Conservation (phyloP, 2,329 filamentous ascomycete genomes). For the Diplodia intermedia region DNA sequence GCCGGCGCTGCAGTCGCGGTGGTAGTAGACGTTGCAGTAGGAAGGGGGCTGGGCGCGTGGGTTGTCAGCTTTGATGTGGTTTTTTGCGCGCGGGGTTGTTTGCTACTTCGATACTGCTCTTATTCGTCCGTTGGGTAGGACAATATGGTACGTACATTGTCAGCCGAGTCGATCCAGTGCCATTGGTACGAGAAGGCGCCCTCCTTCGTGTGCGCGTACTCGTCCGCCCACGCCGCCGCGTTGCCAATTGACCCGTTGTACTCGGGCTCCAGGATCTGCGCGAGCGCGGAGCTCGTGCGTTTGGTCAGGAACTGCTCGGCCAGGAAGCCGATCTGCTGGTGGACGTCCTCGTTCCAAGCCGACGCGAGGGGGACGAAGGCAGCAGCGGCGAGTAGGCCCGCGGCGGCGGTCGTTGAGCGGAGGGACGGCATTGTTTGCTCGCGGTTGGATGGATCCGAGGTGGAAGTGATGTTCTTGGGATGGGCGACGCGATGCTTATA, state of each 20-base stretch:
- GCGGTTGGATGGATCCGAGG: neutral
- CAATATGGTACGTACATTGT: conserved; percentile 36
- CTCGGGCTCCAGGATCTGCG: conserved; percentile 48
- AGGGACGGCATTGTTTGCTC: conserved; percentile 1
- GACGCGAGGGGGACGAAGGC: neutral
- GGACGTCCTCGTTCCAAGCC: conserved; percentile 39
- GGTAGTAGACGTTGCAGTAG: conserved; percentile 47
- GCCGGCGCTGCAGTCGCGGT: conserved; percentile 46
- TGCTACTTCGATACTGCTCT: neutral
- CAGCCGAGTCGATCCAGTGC: conserved; percentile 51
- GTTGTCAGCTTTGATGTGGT: neutral
- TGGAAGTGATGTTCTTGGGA: neutral
- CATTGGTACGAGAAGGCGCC: conserved; percentile 53
- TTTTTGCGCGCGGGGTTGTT: neutral
- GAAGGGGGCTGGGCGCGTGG: conserved; percentile 38
- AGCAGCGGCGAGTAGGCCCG: neutral
- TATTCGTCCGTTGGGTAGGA: no score
- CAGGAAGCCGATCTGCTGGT: conserved; percentile 52
- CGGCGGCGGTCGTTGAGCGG: neutral
- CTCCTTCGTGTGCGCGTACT: conserved; percentile 48
- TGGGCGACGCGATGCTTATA: neutral
- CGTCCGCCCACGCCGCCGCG: conserved; percentile 51
- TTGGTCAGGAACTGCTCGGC: conserved; percentile 48
- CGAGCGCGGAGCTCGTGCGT: conserved; percentile 43
- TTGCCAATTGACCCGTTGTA: conserved; percentile 50